Conservation (phyloP, 805 yeast species). For the Yarrowia sp. region DNA sequence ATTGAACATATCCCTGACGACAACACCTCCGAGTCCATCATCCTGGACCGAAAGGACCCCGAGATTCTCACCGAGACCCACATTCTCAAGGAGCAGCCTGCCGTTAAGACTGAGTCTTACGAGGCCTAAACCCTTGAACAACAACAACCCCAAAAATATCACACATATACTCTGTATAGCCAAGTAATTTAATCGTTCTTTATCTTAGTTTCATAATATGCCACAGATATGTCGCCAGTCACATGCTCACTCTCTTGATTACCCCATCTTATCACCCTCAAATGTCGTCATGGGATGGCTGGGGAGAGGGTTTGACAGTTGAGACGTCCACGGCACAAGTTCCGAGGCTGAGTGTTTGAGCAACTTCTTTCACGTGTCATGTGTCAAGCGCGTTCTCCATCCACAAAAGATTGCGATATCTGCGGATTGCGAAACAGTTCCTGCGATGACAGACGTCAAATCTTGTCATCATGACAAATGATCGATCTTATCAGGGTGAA, state of each 20-base stretch:
- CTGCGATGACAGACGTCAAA: background rate
- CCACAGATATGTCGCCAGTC: background rate
- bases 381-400: background rate
- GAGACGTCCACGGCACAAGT: background rate
- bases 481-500: background rate
- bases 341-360: background rate
- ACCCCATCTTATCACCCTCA: background rate
- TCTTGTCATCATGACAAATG: background rate
- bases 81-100: conserved; percentile 15
- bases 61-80: conserved; percentile 12
- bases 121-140: background rate
- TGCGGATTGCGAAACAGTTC: conserved; percentile 5
- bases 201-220: background rate
- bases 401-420: background rate
- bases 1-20: conserved; percentile 1
- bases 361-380: conserved; percentile 15
- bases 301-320: background rate
- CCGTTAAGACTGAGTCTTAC: background rate
- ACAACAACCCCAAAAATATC: background rate
- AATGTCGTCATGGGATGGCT: conserved; percentile 8
- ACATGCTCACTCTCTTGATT: background rate
- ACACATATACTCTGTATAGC: background rate
- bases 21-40: conserved; percentile 24
- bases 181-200: background rate
- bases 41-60: conserved; percentile 31